Conservation (phyloP, 2,329 filamentous ascomycete genomes). For the Penicillium occitanis region DNA sequence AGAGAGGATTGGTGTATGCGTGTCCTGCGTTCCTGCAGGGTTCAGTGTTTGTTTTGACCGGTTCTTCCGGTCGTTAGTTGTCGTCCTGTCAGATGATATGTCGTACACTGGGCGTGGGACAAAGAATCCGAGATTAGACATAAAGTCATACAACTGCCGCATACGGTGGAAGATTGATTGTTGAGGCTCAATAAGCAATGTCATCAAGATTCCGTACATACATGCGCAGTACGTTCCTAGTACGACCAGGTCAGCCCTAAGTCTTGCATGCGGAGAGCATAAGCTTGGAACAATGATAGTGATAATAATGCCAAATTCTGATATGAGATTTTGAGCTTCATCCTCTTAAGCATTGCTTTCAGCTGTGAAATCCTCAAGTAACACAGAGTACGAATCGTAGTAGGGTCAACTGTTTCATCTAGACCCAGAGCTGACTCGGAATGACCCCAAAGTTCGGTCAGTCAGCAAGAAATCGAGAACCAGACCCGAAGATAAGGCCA, state of each 20-base stretch:
- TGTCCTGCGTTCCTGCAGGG: not conserved
- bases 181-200: slow-evolving; percentile 12
- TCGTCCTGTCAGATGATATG: not conserved
- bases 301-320: not conserved
- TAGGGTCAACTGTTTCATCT: not conserved
- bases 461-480: not conserved
- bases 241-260: slow-evolving; percentile 2
- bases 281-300: not conserved
- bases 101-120: not conserved
- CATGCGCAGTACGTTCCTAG: not conserved
- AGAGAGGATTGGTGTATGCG: not conserved
- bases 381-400: not conserved
- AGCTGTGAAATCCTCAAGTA: not conserved
- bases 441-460: not conserved
- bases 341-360: not conserved
- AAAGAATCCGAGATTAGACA: not conserved
- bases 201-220: not conserved
- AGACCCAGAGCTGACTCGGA: not conserved
- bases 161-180: not conserved
- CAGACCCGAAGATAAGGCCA: not conserved
- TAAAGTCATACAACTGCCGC: slow-evolving; percentile 4
- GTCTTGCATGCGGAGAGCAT: slow-evolving; percentile 4
- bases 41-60: not conserved
- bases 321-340: not conserved
- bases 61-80: not conserved